These are phyloP conservation scores for Excoecaria cochinchinensis DNA, from an alignment of 345 rosid genomes.

Conservation along the genomic window DNA sequence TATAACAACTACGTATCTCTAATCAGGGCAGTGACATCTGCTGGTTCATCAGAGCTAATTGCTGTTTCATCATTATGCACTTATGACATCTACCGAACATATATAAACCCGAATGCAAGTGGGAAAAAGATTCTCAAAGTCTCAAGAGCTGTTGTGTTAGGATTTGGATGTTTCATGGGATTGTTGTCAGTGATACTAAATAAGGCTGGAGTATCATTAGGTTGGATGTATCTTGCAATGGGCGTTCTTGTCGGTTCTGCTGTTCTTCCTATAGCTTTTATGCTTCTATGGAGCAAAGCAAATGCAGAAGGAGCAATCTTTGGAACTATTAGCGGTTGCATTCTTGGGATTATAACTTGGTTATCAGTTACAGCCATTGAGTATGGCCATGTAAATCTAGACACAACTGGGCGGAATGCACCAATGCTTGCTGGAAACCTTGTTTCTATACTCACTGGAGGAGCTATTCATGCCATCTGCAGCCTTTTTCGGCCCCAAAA, in stretches of 20 bases:
- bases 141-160: slow-evolving; percentile 67
- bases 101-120: slow-evolving; percentile 74
- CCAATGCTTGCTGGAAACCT: slow-evolving; percentile 91
- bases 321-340: slow-evolving; percentile 66
- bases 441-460: slow-evolving; percentile 71
- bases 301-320: slow-evolving; percentile 77
- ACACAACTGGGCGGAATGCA: slow-evolving; percentile 75
- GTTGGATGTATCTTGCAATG: slow-evolving; percentile 96
- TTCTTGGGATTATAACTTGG: slow-evolving; percentile 75
- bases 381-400: slow-evolving; percentile 68
- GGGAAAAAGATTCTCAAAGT: slow-evolving; percentile 70
- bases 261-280: slow-evolving; percentile 79
- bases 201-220: slow-evolving; percentile 84
- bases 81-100: slow-evolving; percentile 81
- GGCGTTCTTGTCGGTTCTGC: slow-evolving; percentile 94
- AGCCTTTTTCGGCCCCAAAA: slow-evolving; percentile 71
- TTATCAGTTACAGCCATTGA: slow-evolving; percentile 55
- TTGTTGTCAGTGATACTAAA: slow-evolving; percentile 78
- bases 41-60: slow-evolving; percentile 85
- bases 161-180: slow-evolving; percentile 96
- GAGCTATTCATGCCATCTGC: slow-evolving; percentile 65
- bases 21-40: slow-evolving; percentile 93
- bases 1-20: not conserved
- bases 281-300: slow-evolving; percentile 94
- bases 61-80: slow-evolving; percentile 92